Base-by-base conservation (phyloP, 192 early-diverging fungal species). In the Coemansia sp. region DNA sequence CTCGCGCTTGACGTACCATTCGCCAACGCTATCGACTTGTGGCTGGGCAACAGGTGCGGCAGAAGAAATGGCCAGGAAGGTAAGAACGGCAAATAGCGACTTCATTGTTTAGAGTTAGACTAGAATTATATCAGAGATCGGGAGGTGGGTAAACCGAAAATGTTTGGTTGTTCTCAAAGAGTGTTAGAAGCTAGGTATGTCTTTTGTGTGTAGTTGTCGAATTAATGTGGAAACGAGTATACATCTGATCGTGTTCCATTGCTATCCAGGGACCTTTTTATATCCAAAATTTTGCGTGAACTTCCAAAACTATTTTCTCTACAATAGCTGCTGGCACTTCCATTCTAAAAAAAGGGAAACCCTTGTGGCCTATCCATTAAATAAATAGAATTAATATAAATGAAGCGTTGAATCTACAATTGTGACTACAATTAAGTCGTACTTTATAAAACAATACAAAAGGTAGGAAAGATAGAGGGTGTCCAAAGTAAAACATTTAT, bases 21-120 rank as follows among this genome's bases (percentile, higher is more conserved):
- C 56, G 34, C 56, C 56, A 58, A 58, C 56, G 33, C 35, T 33
- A n/a, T 58, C 56, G 33, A 58, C 56, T 38, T 58, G 56, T 18
- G 56, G 56, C 33, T 58, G 33, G 23, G 56, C 56, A 58, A 58
- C 7, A 20, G 56, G 56, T 2, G 56, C 26, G 2, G 56, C 56
- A 4, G 33, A 33, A 34, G 56, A 58, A 20, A 58, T 7, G 14
- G 56, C 56, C 12, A 58, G 15, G 18, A 58, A 15, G 14, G 56
- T 18, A 58, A 58, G 56, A 36, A 18, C n/a, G 35, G 56, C 34
- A 36, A 58, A n/a, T 30, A 24, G 36, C 9, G 56, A 58, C 35
- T 58, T 58, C 56, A 58, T 58, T 58, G 30, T 58, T 58, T 26
- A 11, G 15, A 33, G 7, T 6, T 58, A 58, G 20, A 26, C 20